Percentiles rank a stretch among this genome's conserved stretches.
Evolutionary conservation across 495 filamentous ascomycete genomes (phyloP).

Genomic region (Choiromyces venosus): DNA sequence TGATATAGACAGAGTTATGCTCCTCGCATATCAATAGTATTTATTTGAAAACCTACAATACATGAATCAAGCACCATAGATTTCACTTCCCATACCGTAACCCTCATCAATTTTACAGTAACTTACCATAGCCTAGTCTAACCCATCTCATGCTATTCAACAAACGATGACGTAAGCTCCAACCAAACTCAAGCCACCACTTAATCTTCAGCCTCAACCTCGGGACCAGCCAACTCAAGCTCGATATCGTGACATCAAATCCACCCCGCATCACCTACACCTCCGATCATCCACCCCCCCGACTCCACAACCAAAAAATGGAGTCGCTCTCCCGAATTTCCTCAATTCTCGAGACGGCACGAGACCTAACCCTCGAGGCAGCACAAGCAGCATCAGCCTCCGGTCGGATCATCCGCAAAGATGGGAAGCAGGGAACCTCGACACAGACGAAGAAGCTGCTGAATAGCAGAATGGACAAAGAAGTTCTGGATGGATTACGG

Average conservation of each 20-base stretch:
- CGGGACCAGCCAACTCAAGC: conserved; percentile 5
- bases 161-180: conserved; percentile 26
- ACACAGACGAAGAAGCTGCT: conserved; percentile 85
- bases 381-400: conserved; percentile 62
- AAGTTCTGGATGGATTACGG: conserved; percentile 85
- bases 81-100: not conserved
- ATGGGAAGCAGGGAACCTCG: conserved; percentile 48
- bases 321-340: conserved; percentile 96
- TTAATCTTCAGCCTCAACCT: conserved; percentile 15
- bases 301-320: conserved; percentile 50
- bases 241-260: not conserved
- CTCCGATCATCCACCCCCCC: conserved; percentile 1
- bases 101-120: not conserved
- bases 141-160: not conserved
- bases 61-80: not conserved
- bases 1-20: not conserved
- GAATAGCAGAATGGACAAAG: conserved; percentile 87
- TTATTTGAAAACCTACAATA: not conserved
- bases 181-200: not conserved
- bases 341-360: conserved; percentile 86
- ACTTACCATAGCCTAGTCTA: not conserved
- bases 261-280: not conserved
- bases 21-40: not conserved
- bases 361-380: conserved; percentile 94
- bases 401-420: conserved; percentile 49